A percentile compares a stretch with the other conserved stretches of the same genome.
These are phyloP conservation scores for Naganishia cerealis DNA, from an alignment of 1,284 basidiomycete genomes.

Conservation along the genomic window DNA sequence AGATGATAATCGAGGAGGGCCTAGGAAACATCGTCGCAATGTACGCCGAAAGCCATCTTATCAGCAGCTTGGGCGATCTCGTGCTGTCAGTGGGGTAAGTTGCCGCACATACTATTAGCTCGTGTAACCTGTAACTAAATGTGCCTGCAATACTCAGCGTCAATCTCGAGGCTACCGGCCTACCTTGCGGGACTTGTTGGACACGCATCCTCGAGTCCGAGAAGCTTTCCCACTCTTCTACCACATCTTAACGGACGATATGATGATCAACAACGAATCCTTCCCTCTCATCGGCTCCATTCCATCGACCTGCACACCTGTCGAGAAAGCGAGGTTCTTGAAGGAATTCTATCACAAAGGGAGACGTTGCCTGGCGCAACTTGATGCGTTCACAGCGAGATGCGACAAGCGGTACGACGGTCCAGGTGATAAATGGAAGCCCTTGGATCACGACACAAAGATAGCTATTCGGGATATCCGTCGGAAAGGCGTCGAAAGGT, in stretches of 20 bases:
- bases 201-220: conserved; percentile 45
- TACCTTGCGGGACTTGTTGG: conserved; percentile 43
- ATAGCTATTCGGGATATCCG: conserved; percentile 49
- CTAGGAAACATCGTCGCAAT: conserved; percentile 2
- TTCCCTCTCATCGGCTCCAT: conserved; percentile 53
- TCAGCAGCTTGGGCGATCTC: conserved; percentile 9
- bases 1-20: conserved; percentile 30
- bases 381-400: conserved; percentile 49
- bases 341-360: conserved; percentile 48
- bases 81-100: conserved; percentile 2
- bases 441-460: conserved; percentile 45
- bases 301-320: conserved; percentile 43
- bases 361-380: conserved; percentile 46
- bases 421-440: conserved; percentile 44
- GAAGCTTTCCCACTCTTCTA: conserved; percentile 52
- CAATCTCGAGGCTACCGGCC: conserved; percentile 25
- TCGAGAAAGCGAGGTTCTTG: conserved; percentile 47
- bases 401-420: conserved; percentile 51
- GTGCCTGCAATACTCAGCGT: not conserved
- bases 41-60: conserved; percentile 13
- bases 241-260: conserved; percentile 48
- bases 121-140: not conserved
- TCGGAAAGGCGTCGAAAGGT: conserved; percentile 53
- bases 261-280: conserved; percentile 49
- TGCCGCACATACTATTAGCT: not conserved